phyloP scores from a whole-genome alignment of 2,329 filamentous ascomycete genomes.

The Sphaerulina vaccinii region DNA sequence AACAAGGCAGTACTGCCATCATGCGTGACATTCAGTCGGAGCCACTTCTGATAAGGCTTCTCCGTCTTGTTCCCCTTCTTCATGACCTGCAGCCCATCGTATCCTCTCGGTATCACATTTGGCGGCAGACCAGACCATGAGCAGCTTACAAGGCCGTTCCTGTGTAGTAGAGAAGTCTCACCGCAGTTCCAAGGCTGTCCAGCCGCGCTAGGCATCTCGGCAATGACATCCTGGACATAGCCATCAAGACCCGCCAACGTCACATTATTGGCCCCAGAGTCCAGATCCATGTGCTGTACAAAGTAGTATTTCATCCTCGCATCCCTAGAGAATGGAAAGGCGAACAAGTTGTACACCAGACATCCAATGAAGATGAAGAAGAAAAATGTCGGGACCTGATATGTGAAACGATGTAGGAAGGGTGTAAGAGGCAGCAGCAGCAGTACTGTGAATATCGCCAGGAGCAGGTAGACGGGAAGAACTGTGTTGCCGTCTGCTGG shows the following conservation, averaged over 20 bases:
- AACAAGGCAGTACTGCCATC: constrained; percentile 57
- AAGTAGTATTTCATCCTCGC: constrained; percentile 87
- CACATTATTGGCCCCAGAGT: constrained; percentile 65
- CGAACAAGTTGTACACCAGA: constrained; percentile 78
- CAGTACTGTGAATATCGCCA: constrained; percentile 67
- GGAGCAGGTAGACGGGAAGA: constrained; percentile 68
- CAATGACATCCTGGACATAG: constrained; percentile 66
- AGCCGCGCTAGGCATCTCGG: constrained; percentile 67
- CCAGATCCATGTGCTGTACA: constrained; percentile 75
- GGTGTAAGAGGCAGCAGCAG: constrained; percentile 75
- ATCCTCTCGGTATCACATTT: constrained; percentile 53
- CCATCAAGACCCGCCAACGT: constrained; percentile 66
- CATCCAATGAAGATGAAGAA: constrained; percentile 71
- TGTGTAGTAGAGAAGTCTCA: constrained; percentile 41
- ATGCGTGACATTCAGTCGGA: constrained; percentile 63
- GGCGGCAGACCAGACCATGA: constrained; percentile 69
- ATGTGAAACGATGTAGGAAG: constrained; percentile 81
- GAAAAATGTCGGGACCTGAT: constrained; percentile 76
- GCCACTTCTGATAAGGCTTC: constrained; percentile 49
- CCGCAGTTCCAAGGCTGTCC: constrained; percentile 53
- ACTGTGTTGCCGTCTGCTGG: constrained; percentile 76
- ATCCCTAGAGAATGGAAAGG: constrained; percentile 81
- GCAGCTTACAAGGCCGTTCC: constrained; percentile 63
- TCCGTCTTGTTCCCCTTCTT: constrained; percentile 17
- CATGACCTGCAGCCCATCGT: constrained; percentile 11